Evolutionary conservation across 805 yeast species (phyloP).

Genomic region (Sungouiella blattae): DNA sequence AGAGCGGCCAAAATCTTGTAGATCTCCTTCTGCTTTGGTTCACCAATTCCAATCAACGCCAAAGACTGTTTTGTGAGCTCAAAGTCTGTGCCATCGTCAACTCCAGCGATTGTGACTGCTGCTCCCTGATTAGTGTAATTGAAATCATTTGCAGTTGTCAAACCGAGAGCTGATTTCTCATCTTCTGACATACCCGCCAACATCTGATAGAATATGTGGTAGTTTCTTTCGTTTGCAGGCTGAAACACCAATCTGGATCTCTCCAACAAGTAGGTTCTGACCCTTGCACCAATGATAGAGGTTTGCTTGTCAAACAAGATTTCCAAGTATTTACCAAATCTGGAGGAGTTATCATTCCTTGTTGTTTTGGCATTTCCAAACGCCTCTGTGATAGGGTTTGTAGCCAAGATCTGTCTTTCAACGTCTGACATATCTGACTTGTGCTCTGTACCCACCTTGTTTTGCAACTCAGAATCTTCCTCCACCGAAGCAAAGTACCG

Average conservation of each 20-base stretch:
- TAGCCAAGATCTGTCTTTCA: conserved; percentile 91
- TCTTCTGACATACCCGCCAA: conserved; percentile 64
- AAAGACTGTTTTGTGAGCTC: conserved; percentile 73
- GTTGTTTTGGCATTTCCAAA: conserved; percentile 98
- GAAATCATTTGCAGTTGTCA: conserved; percentile 65
- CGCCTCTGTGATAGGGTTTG: conserved; percentile 96
- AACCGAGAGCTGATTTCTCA: conserved; percentile 54
- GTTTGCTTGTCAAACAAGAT: conserved; percentile 74
- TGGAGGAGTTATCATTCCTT: conserved; percentile 94
- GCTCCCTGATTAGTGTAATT: conserved; percentile 91
- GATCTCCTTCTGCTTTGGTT: conserved; percentile 57
- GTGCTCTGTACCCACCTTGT: conserved; percentile 32
- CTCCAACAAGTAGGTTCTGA: conserved; percentile 88
- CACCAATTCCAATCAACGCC: conserved; percentile 68
- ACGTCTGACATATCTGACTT: conserved; percentile 76
- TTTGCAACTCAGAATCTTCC: conserved; percentile 33
- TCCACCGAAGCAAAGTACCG: conserved; percentile 96
- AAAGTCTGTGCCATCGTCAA: conserved; percentile 82
- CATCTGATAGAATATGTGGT: conserved; percentile 91
- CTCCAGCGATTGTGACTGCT: conserved; percentile 61
- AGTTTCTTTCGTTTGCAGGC: conserved; percentile 86
- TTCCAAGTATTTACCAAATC: conserved; percentile 95
- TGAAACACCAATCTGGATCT: conserved; percentile 93
- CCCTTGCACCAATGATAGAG: conserved; percentile 88
- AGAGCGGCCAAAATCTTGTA: conserved; percentile 83